phyloP scores from a whole-genome alignment of 2,329 filamentous ascomycete genomes.

The Cytospora paraplurivora region DNA sequence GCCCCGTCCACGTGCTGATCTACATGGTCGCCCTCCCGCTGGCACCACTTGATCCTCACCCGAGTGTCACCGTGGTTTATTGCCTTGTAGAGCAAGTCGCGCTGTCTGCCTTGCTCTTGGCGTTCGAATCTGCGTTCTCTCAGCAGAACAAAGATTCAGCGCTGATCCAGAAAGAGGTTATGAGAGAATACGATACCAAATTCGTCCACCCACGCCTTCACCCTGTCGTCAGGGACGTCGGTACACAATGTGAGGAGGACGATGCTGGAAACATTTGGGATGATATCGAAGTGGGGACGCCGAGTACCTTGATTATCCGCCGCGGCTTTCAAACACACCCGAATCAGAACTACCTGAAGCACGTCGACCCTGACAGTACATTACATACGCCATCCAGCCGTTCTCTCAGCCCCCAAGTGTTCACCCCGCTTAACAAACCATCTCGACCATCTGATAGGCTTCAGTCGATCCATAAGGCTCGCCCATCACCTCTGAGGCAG shows the following conservation, averaged over 20 bases:
- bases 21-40: slow-evolving; percentile 89
- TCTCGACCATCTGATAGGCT: slow-evolving; percentile 41
- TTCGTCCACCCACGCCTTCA: slow-evolving; percentile 91
- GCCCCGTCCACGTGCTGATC: slow-evolving; percentile 87
- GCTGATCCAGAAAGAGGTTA: slow-evolving; percentile 86
- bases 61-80: slow-evolving; percentile 83
- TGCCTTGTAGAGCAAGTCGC: slow-evolving; percentile 75
- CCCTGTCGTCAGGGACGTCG: slow-evolving; percentile 74
- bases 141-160: slow-evolving; percentile 84
- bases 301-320: slow-evolving; percentile 67
- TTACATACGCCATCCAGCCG: slow-evolving; percentile 40
- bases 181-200: slow-evolving; percentile 95
- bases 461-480: slow-evolving; percentile 23
- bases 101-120: slow-evolving; percentile 74
- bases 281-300: slow-evolving; percentile 53
- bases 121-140: slow-evolving; percentile 72
- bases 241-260: slow-evolving; percentile 69
- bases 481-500: slow-evolving; percentile 37
- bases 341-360: slow-evolving; percentile 76
- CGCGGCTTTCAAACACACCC: slow-evolving; percentile 78
- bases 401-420: slow-evolving; percentile 44
- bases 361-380: slow-evolving; percentile 67
- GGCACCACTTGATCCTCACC: slow-evolving; percentile 71
- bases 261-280: slow-evolving; percentile 48
- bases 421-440: slow-evolving; percentile 42